Conservation (phyloP, 352 stramenopile genomes). For the Pythium grandisporangium region DNA sequence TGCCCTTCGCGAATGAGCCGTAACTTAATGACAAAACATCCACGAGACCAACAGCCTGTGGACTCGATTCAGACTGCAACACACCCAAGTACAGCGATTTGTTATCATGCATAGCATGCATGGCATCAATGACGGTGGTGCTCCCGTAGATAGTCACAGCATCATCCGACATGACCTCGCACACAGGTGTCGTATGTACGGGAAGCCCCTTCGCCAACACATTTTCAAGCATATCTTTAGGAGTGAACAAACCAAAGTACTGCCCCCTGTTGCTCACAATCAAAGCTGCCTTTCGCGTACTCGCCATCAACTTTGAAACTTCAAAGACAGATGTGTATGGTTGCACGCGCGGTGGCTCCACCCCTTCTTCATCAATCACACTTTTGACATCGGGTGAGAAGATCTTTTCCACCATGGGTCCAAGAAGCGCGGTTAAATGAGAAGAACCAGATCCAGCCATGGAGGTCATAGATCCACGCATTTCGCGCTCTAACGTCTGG, state of each 20-base stretch:
- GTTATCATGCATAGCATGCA: constrained; percentile 85
- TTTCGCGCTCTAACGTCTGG: constrained; percentile 71
- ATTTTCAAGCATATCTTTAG: constrained; percentile 96
- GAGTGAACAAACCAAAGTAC: constrained; percentile 95
- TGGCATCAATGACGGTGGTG: constrained; percentile 77
- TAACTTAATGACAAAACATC: constrained; percentile 86
- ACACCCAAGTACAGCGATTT: constrained; percentile 82
- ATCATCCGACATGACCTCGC: constrained; percentile 85
- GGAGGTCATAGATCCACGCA: too few species aligned
- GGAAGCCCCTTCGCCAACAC: constrained; percentile 90
- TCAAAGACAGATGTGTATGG: constrained; percentile 89
- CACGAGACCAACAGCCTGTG: constrained; percentile 66
- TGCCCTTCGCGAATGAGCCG: constrained; percentile 84
- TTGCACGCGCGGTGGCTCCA: constrained; percentile 70
- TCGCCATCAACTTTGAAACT: constrained; percentile 90
- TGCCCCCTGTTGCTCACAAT: constrained; percentile 91
- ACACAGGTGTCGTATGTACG: constrained; percentile 89
- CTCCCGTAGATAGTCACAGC: constrained; percentile 54
- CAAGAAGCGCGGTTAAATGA: constrained; percentile 54
- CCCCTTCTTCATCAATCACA: constrained; percentile 70
- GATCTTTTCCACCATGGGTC: constrained; percentile 83
- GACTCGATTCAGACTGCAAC: constrained; percentile 56
- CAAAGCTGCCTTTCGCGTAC: constrained; percentile 91
- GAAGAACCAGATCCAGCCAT: constrained; percentile 12
- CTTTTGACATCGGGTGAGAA: constrained; percentile 83